A percentile compares a stretch with the other conserved stretches of the same genome.
Evolutionary conservation across 2,329 filamentous ascomycete species (phyloP).

Genomic region (Intubia oerlemansii): DNA sequence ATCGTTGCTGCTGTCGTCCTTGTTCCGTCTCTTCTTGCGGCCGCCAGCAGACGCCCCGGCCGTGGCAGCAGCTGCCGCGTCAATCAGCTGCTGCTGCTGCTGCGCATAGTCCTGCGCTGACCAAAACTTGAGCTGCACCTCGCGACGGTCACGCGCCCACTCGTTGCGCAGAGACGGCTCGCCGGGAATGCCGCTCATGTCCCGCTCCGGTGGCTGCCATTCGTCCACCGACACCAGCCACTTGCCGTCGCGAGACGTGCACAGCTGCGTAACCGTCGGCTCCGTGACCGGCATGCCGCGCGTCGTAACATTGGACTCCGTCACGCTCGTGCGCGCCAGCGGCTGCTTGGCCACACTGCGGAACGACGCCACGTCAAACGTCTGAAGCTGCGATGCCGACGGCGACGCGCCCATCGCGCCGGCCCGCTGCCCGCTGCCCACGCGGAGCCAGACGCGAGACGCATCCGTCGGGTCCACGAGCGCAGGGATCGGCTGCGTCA

Average conservation of each 20-base stretch:
- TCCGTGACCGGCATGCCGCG: slow-evolving; percentile 52
- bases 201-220: slow-evolving; percentile 56
- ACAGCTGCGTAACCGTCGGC: slow-evolving; percentile 54
- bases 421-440: slow-evolving; percentile 38
- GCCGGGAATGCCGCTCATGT: slow-evolving; percentile 36
- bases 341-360: slow-evolving; percentile 72
- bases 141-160: slow-evolving; percentile 32
- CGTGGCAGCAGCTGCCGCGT: too few species aligned
- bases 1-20: neutral
- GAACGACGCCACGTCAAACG: slow-evolving; percentile 63
- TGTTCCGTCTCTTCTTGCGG: too few species aligned
- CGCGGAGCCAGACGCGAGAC: slow-evolving; percentile 45
- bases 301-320: slow-evolving; percentile 54
- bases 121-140: slow-evolving; percentile 88
- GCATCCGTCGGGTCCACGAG: slow-evolving; percentile 39
- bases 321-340: slow-evolving; percentile 69
- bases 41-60: too few species aligned
- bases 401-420: slow-evolving; percentile 11
- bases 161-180: slow-evolving; percentile 16
- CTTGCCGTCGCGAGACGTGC: slow-evolving; percentile 57
- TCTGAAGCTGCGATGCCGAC: slow-evolving; percentile 48
- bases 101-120: neutral
- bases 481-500: slow-evolving; percentile 32
- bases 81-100: too few species aligned
- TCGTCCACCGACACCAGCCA: slow-evolving; percentile 89